Base-by-base conservation (phyloP, 495 filamentous ascomycete genomes). In the Aspergillus nidulans region DNA sequence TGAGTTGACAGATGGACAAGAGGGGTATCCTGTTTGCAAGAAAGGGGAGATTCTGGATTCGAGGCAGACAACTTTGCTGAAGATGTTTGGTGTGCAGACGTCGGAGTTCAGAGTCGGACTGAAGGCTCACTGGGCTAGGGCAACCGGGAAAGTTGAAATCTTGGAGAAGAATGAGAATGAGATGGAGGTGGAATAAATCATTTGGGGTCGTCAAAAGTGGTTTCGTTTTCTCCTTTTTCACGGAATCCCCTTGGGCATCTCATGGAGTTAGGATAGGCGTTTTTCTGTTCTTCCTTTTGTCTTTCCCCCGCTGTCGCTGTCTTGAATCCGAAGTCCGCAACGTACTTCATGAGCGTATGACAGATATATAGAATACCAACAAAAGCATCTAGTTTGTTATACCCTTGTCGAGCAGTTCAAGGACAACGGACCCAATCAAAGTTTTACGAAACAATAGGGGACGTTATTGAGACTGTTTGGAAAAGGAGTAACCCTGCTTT, bases 61-160 rank as follows among this genome's bases (percentile, higher is more conserved):
- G 32, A 78, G 91, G 44, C 94, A 98, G 79, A 96, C 92, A 58
- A 85, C 88, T 47, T 69, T 98, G 64, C 69, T 98, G 71, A 98
- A 98, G 83, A 79, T 95, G 67, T 97, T 98, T 75, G 88, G 90
- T 49, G 80, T 95, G 21, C 85, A 85, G 34, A 86, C 89, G 69
- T 85, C 91, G 53, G 92, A 97, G 76, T 98, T 98, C 73, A 81
- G 76, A 59, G 83, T 98, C 20, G 71, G 81, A 58, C 68, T 96
- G 52, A 75, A 88, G 68, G 91, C 90, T 59, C 76, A 67, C 54
- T 82, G 77, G 77, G 68, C 63, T 4, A 63, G 71, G 54, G 65
- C 65, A 41, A 70, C 63, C 10, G 71, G 69, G 13, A 65, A 77
- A 58, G 66, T 80, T 9, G 71, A 69, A 58, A 64, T 76, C 21